phyloP scores from a whole-genome alignment of 2,329 filamentous ascomycete genomes.

The Septoria linicola region DNA sequence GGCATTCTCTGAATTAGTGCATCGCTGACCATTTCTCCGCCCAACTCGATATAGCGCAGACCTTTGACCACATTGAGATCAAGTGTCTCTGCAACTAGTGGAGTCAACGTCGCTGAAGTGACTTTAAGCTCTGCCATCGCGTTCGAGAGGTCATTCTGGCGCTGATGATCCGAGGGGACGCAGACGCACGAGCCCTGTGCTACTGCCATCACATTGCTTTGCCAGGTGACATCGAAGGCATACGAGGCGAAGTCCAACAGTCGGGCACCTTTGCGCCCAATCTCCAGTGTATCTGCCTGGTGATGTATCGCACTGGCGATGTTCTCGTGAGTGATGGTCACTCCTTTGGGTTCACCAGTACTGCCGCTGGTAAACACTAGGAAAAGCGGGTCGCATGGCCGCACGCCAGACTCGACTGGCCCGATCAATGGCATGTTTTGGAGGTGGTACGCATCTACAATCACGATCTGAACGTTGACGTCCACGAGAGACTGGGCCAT shows the following conservation, averaged over 20 bases:
- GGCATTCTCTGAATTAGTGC: constrained; percentile 1
- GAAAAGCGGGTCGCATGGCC: constrained; percentile 5
- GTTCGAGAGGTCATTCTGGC: background rate
- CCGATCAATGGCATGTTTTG: background rate
- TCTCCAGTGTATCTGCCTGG: constrained; percentile 2
- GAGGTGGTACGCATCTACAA: background rate
- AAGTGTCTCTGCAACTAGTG: constrained; percentile 6
- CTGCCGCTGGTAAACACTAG: constrained; percentile 22
- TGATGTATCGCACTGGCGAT: constrained; percentile 11
- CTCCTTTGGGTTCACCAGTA: constrained; percentile 23
- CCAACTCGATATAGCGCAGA: constrained; percentile 4
- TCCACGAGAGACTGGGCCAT: background rate
- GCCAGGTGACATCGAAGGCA: constrained; percentile 11
- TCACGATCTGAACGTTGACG: background rate
- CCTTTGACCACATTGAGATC: constrained; percentile 4
- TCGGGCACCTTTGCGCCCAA: constrained; percentile 12
- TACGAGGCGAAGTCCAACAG: constrained; percentile 23
- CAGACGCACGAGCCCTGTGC: constrained; percentile 7
- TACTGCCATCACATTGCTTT: constrained; percentile 8
- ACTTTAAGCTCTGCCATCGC: constrained; percentile 3
- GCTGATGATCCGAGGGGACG: constrained; percentile 3
- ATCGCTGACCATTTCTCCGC: constrained; percentile 5
- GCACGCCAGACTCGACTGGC: constrained; percentile 1
- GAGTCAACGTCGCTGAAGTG: constrained; percentile 1
- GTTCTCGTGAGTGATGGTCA: constrained; percentile 17